Evolutionary conservation across 345 rosid species (phyloP).

Genomic region (Iberis pinnata): DNA sequence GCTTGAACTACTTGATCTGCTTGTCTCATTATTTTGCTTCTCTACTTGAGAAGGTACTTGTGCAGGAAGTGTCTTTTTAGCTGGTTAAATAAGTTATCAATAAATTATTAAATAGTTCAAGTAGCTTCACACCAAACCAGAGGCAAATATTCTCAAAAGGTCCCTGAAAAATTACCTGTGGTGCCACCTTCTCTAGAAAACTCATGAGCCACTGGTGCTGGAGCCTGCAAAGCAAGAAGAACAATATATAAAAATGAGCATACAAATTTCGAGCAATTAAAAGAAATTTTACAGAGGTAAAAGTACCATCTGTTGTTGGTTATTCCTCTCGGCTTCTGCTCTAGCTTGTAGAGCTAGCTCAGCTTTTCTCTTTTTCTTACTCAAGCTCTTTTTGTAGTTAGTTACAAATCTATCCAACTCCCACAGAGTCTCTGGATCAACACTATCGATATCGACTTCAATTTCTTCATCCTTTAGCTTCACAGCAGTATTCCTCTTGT

Average conservation of each 20-base stretch:
- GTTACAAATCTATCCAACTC: conserved; percentile 96
- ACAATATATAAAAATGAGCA: not conserved
- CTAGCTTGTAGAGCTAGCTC: conserved; percentile 82
- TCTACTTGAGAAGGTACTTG: conserved; percentile 40
- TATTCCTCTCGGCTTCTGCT: conserved; percentile 55
- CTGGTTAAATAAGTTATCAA: conserved; percentile 29
- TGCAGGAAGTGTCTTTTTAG: conserved; percentile 45
- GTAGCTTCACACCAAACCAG: conserved; percentile 11
- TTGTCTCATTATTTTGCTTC: conserved; percentile 52
- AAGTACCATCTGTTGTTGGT: conserved; percentile 53
- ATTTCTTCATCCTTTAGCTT: conserved; percentile 83
- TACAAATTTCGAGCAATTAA: conserved; percentile 1
- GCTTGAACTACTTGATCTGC: conserved; percentile 90
- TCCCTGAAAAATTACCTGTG: conserved; percentile 40
- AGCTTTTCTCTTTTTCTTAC: conserved; percentile 95
- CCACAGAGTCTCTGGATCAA: conserved; percentile 97
- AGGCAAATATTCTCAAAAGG: not conserved
- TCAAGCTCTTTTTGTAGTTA: conserved; percentile 88
- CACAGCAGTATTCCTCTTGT: conserved; percentile 78
- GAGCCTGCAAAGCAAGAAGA: conserved; percentile 37
- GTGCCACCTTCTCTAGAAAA: conserved; percentile 46
- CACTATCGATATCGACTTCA: conserved; percentile 95
- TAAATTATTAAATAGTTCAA: not conserved
- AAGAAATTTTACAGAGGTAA: not conserved
- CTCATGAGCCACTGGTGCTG: conserved; percentile 38